Base-by-base conservation (phyloP, 2,329 filamentous ascomycete species). In the Piedraia hortae region DNA sequence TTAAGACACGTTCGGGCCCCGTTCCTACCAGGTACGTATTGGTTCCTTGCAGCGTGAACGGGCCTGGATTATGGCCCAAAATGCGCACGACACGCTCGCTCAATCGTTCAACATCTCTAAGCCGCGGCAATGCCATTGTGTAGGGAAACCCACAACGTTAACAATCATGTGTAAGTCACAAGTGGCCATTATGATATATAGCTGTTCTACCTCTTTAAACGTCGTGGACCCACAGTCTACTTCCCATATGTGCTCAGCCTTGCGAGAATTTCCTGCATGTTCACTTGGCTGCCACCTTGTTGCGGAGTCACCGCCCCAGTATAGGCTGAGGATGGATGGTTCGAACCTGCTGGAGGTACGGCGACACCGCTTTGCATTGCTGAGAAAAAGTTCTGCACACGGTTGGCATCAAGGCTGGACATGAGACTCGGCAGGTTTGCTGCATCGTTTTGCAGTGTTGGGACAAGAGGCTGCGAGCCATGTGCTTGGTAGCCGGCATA, bases 1-100 rank as follows among this genome's bases (percentile, higher is more conserved):
- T 64, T 11, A 97, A 59, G 26, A 93, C 56, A 6, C 85, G 66
- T 4, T 50, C 47, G 4, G 51, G 42, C 3, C 80, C 82, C 4
- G 59, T 66, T 26, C 85, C 85, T 27, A 97, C 39, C 10, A 97
- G 59, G 44, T 97, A 97, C 15, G 85, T 97, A 45, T 97, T 97
- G 33, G 85, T 91, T 55, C 61, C 62, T 56, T 67, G 62, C n/a
- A 67, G 42, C 1, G 59, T 60, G 38, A 65, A 67, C 53, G 89
- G 91, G 39, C 73, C 64, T 7, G 85, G 82, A 45, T 97, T 97
- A 5, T 73, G 77, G 26, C 71, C 85, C 10, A 93, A 54, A 29
- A 97, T 73, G 25, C 85, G 62, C 30, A 90, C 69, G 19, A 80
- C 71, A 8, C 60, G 53, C 10, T 71, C 59, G 38, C 73, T 82